These are phyloP conservation scores for Dothiorella sarmentorum DNA, from an alignment of 2,329 filamentous ascomycete genomes.

Conservation along the genomic window DNA sequence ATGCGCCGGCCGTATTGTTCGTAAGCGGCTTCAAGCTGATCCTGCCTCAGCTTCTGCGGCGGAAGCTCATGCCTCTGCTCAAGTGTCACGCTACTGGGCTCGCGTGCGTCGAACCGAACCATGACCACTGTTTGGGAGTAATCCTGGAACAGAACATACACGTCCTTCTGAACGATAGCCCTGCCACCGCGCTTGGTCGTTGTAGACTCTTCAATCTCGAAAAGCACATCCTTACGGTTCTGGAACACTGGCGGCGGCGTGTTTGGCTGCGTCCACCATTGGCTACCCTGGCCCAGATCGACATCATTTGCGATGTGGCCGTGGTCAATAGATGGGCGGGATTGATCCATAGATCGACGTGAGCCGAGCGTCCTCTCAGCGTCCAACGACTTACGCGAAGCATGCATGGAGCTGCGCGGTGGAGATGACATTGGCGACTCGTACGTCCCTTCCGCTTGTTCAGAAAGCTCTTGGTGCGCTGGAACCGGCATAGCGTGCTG, in stretches of 20 bases:
- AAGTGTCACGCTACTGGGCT: conserved; percentile 68
- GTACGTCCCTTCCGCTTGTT: conserved; percentile 22
- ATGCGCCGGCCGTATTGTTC: conserved; percentile 77
- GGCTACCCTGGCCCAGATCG: conserved; percentile 68
- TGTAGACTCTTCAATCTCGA: conserved; percentile 75
- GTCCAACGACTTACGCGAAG: conserved; percentile 61
- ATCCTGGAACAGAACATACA: conserved; percentile 89
- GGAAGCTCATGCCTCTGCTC: conserved; percentile 86
- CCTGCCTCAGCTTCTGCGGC: conserved; percentile 77
- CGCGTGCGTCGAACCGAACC: conserved; percentile 70
- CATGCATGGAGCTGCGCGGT: conserved; percentile 26
- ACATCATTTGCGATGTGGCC: conserved; percentile 86
- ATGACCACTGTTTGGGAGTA: conserved; percentile 93
- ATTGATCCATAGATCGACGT: conserved; percentile 69
- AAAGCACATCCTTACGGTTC: conserved; percentile 76
- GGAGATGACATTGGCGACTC: conserved; percentile 35
- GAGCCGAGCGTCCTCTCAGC: conserved; percentile 51
- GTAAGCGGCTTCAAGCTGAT: conserved; percentile 86
- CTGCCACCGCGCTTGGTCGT: conserved; percentile 67
- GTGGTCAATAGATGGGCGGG: conserved; percentile 70
- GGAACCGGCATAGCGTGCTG: conserved; percentile 35
- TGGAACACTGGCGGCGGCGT: conserved; percentile 78
- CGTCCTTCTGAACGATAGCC: conserved; percentile 69
- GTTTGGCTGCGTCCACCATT: conserved; percentile 86
- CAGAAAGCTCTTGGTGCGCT: conserved; percentile 34